Evolutionary conservation across 352 stramenopile genomes (phyloP), one percentile per base, ranked within the genome.

Genomic region (Globisporangium okanoganense): DNA sequence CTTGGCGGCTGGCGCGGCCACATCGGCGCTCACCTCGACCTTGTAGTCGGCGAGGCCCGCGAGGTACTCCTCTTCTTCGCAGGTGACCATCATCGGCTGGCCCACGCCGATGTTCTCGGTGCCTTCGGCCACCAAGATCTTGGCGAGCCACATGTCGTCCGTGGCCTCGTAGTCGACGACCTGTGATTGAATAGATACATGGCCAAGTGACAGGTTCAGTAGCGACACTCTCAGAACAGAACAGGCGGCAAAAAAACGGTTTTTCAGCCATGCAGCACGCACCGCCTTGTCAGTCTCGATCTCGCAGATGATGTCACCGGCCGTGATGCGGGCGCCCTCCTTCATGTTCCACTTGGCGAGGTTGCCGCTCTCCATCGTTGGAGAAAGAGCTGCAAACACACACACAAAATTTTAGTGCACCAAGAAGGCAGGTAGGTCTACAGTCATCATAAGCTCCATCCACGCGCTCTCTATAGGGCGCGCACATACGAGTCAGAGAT

Each of bases 251-350:
- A 8, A 51, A 40, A 13, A 49, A 43, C 13, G 4, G 36, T 18
- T 5, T 4, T n/a, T n/a, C n/a, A n/a, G n/a, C n/a, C n/a, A 27
- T 51, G 24, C 45, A 51, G 13, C 45, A 67, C 71, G 35, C 56
- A 78, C 96, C 13, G 97, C 97, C 84, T 99, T 99, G 83, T 99
- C 97, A 2, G 97, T 99, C 77, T 99, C 97, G 59, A 99, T 97
- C 65, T 98, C 85, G 73, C 93, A 98, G 58, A 99, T 88, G 35
- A 98, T 92, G 71, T 98, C 94, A 27, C 96, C 96, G 0, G 96
- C 89, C 24, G 65, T 74, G 73, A 99, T 98, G 29, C 75, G 76
- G 40, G 98, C 89, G 31, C 96, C 97, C 62, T 98, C 92, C 73
- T 97, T 95, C 58, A 85, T 59, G 68, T 92, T 94, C 96, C 97